Conservation (phyloP, 345 rosid species). For the Durio zibethinus region DNA sequence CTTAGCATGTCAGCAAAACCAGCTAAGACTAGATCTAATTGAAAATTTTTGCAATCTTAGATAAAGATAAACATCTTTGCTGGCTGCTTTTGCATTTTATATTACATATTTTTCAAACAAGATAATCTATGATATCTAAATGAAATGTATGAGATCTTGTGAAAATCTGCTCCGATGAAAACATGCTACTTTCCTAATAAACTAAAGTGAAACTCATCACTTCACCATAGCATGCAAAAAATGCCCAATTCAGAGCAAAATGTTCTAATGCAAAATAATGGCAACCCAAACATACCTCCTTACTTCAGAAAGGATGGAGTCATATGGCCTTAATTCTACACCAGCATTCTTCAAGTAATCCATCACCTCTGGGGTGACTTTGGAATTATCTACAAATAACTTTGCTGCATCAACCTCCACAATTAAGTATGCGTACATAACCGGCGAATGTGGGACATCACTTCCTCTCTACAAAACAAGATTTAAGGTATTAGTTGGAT, state of each 20-base stretch:
- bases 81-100: background rate
- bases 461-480: conserved; percentile 75
- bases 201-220: background rate
- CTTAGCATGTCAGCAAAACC: background rate
- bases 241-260: background rate
- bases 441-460: conserved; percentile 97
- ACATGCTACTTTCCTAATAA: background rate
- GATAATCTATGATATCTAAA: background rate
- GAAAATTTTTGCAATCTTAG: background rate
- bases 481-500: background rate
- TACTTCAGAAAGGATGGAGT: conserved; percentile 69
- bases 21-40: background rate
- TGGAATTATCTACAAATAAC: conserved; percentile 62
- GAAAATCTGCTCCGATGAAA: background rate
- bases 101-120: background rate
- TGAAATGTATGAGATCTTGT: background rate
- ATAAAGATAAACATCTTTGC: background rate
- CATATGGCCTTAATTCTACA: conserved; percentile 64
- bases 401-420: conserved; percentile 67
- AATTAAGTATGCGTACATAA: conserved; percentile 79
- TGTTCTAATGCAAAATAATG: background rate
- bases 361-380: conserved; percentile 70
- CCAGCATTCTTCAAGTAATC: conserved; percentile 69
- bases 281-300: conserved; percentile 46
- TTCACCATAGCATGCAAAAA: conserved; percentile 3